Base-by-base conservation (phyloP, 805 yeast species). In the Candida nitratophila region DNA sequence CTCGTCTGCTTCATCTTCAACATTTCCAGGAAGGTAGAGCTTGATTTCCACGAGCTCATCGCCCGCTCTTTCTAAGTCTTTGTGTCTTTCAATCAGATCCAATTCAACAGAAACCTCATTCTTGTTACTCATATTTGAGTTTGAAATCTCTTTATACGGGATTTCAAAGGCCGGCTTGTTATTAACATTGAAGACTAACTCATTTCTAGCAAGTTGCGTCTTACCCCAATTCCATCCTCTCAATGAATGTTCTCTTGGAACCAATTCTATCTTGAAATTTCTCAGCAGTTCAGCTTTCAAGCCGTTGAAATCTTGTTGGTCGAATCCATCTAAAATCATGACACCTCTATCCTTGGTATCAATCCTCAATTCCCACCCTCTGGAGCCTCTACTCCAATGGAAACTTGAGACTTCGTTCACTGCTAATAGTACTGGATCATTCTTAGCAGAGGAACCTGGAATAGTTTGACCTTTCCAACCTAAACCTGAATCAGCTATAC, bases 171-270 rank as follows among this genome's bases (percentile, higher is more conserved):
- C 78, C 3, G 99, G 98, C 56, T 86, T 83, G 53, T 88, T 88
- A 57, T 86, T 86, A 20, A 90, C 81, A 46, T 81, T 79, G 65
- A 93, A 90, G 26, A 87, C 78, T 62, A 93, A 70, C 63, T 93
- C 99, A 54, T 88, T 86, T 62, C 96, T 78, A 19, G 95, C 96
- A 60, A 93, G 77, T 61, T 90, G 96, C 15, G 91, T 74, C 50
- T 83, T 81, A 44, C 99, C 99, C 99, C 99, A 93, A 65, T 93
- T 93, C 99, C 99, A 93, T 29, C 99, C 99, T 68, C 96, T 79
- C 51, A 93, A 69, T 4, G 96, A 85, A 65, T 93, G 99, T 56
- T 91, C 98, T 55, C 74, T 79, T 49, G 76, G 83, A 54, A 93
- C 98, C 46, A 93, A 72, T 44, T 77, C 76, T 37, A 86, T 69